Percentiles rank a stretch among this genome's conserved stretches.
phyloP scores from a whole-genome alignment of 202 grass and related monocot genomes.

The Saccharum hybrid region DNA sequence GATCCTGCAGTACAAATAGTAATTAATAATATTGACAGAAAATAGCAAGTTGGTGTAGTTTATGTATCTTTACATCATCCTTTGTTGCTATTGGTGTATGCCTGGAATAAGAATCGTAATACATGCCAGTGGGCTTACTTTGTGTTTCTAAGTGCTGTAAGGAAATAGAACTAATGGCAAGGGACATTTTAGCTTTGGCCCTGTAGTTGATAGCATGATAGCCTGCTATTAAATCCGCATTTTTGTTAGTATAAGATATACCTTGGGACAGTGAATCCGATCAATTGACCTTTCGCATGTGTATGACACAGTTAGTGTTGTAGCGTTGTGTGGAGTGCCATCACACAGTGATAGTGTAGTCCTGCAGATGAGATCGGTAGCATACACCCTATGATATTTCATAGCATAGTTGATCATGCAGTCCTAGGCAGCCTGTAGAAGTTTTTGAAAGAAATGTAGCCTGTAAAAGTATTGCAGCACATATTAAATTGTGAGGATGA shows the following conservation, averaged over 20 bases:
- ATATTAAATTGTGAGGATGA: neutral
- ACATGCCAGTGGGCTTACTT: neutral
- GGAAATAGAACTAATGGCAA: neutral
- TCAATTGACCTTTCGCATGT: neutral
- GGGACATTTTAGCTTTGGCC: neutral
- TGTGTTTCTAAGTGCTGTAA: neutral
- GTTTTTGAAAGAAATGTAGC: neutral
- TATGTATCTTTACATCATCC: neutral
- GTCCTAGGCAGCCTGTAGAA: neutral
- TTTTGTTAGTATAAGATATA: neutral
- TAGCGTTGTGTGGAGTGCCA: too few species aligned
- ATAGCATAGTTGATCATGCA: neutral
- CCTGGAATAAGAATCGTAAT: neutral
- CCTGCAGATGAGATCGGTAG: conserved; percentile 11
- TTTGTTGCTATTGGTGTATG: conserved; percentile 7
- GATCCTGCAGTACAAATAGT: neutral
- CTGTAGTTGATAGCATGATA: conserved; percentile 1
- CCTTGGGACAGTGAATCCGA: neutral
- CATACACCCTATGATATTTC: neutral
- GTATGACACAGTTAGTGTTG: neutral
- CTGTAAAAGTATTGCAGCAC: conserved; percentile 15
- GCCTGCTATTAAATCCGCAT: neutral
- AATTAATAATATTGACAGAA: neutral
- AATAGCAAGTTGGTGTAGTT: neutral
- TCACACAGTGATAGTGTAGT: neutral